Base-by-base conservation (phyloP, 2,329 filamentous ascomycete species). In the Lasiodiplodia hormozganensis region DNA sequence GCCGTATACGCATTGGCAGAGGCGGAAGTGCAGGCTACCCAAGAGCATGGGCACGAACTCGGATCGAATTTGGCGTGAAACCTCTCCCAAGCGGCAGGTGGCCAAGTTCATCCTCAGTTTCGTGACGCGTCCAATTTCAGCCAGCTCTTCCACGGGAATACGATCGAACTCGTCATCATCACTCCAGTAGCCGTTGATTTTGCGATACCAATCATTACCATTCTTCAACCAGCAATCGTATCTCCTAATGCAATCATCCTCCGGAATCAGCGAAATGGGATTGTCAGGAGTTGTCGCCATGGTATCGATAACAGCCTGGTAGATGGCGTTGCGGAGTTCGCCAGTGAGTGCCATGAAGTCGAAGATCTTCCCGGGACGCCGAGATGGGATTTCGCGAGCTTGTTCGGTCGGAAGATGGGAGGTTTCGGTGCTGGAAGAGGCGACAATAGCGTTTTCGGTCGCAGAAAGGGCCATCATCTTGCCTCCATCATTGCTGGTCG, bases 161-260 rank as follows among this genome's bases (percentile, higher is more conserved):
- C 14, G 40, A n/a, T 18, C 40, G 2, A 18, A 18, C 5, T 31
- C 40, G 0, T 43, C 40, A 43, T 43, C 40, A 0, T 43, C 40
- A 18, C 31, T 31, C 31, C 31, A 31, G 31, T 31, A 7, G 6
- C 40, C 40, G 16, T 1, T 4, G 40, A 18, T 43, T n/a, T 43
- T 43, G 2, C 6, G 1, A 18, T 7, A 8, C 0, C 16, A 18
- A 0, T 43, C 40, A 5, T 1, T 7, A 6, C 5, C 16, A n/a
- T 8, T 14, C n/a, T 18, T 18, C 14, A 43, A 7, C 40, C 40
- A 43, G 16, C 4, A 43, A 43, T 7, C 18, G 4, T 43, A 43
- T 4, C 16, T 43, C 4, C 40, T 43, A 8, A 43, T 43, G 2
- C 40, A 43, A 7, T 7, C 4, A 18, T 4, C 7, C 40, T 43